Evolutionary conservation across 1,139 yeast genomes (phyloP).

Genomic region (Yamadazyma mexicana): DNA sequence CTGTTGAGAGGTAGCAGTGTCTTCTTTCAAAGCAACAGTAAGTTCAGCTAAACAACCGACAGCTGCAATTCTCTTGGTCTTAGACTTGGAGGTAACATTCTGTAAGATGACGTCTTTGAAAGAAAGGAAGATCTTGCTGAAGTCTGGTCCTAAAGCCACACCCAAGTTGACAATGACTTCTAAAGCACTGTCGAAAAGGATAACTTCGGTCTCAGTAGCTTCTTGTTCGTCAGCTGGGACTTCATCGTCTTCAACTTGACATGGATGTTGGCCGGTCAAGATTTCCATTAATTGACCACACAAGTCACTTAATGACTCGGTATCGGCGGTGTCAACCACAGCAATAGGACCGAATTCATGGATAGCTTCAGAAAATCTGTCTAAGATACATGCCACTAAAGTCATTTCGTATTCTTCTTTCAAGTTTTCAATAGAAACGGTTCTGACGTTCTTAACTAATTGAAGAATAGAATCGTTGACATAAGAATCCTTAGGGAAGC

Average conservation of each 20-base stretch:
- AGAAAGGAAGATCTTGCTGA: slow-evolving; percentile 67
- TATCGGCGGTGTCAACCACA: slow-evolving; percentile 58
- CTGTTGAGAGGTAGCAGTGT: slow-evolving; percentile 68
- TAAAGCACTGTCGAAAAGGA: slow-evolving; percentile 79
- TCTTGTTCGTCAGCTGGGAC: slow-evolving; percentile 62
- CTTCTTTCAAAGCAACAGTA: slow-evolving; percentile 67
- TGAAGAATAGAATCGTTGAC: slow-evolving; percentile 57
- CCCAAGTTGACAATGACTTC: slow-evolving; percentile 83
- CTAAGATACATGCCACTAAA: slow-evolving; percentile 79
- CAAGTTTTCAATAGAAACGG: slow-evolving; percentile 60
- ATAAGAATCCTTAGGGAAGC: slow-evolving; percentile 65
- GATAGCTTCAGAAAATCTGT: slow-evolving; percentile 69
- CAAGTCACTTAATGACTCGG: slow-evolving; percentile 61
- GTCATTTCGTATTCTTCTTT: slow-evolving; percentile 79
- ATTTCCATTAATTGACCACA: slow-evolving; percentile 71
- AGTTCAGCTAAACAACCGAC: slow-evolving; percentile 92
- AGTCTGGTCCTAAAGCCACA: slow-evolving; percentile 71
- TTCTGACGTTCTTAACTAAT: slow-evolving; percentile 67
- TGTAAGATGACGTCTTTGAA: slow-evolving; percentile 68
- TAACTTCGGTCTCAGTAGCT: slow-evolving; percentile 84
- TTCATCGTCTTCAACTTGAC: slow-evolving; percentile 64
- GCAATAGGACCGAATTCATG: slow-evolving; percentile 75
- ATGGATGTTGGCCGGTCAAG: slow-evolving; percentile 77
- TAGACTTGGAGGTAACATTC: slow-evolving; percentile 64
- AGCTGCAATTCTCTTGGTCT: slow-evolving; percentile 76